phyloP scores from a whole-genome alignment of 1,139 yeast species.

The Lodderomyces theae region DNA sequence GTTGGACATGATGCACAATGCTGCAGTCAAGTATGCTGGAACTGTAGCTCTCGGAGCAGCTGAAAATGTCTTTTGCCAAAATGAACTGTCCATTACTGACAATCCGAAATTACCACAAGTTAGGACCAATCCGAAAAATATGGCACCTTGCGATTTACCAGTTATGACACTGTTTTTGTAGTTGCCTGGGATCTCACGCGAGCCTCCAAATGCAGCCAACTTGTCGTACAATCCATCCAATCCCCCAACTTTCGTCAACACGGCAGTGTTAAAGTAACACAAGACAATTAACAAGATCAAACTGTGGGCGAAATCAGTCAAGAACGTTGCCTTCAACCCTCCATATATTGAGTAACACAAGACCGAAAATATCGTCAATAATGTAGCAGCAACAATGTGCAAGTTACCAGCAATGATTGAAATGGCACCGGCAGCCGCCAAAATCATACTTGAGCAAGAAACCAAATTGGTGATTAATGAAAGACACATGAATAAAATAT shows the following conservation, averaged over 20 bases:
- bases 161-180: slow-evolving; percentile 77
- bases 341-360: slow-evolving; percentile 81
- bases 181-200: slow-evolving; percentile 58
- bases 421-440: slow-evolving; percentile 84
- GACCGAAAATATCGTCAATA: slow-evolving; percentile 79
- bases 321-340: slow-evolving; percentile 85
- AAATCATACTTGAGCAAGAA: slow-evolving; percentile 64
- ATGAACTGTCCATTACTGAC: slow-evolving; percentile 83
- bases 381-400: slow-evolving; percentile 76
- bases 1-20: slow-evolving; percentile 46
- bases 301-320: slow-evolving; percentile 82
- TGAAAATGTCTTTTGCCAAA: slow-evolving; percentile 88
- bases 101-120: slow-evolving; percentile 87
- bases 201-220: slow-evolving; percentile 50
- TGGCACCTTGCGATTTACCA: slow-evolving; percentile 75
- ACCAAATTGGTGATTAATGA: slow-evolving; percentile 83
- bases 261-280: slow-evolving; percentile 56
- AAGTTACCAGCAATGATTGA: slow-evolving; percentile 77
- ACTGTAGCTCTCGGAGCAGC: slow-evolving; percentile 82
- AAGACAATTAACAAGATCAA: slow-evolving; percentile 59
- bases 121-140: slow-evolving; percentile 79
- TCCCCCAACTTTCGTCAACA: slow-evolving; percentile 72
- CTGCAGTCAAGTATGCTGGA: slow-evolving; percentile 86
- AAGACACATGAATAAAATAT: slow-evolving; percentile 66
- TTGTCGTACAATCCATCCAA: slow-evolving; percentile 69